These are phyloP conservation scores for Colletotrichum viniferum DNA, from an alignment of 2,329 filamentous ascomycete genomes.

Conservation along the genomic window DNA sequence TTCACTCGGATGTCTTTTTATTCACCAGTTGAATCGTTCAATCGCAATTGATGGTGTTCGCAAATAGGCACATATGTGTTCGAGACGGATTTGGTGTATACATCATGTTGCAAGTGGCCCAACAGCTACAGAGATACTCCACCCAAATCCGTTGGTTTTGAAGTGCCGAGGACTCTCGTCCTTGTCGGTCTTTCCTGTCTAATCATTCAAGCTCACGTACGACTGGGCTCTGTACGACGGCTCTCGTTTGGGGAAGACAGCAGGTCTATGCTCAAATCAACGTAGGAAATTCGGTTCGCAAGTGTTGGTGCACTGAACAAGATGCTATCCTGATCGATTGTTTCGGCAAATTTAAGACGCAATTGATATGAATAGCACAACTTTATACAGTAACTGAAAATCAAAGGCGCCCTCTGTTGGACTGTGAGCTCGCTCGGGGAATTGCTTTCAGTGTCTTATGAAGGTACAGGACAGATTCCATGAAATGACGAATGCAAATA, in stretches of 20 bases:
- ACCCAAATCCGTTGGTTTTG: rapidly evolving
- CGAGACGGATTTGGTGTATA: too few species aligned
- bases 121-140: not conserved
- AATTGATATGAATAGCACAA: rapidly evolving
- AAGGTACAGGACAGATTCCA: not conserved
- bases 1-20: too few species aligned
- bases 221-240: not conserved
- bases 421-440: not conserved
- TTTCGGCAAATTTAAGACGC: rapidly evolving
- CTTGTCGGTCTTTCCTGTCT: not conserved
- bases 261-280: not conserved
- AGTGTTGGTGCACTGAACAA: not conserved
- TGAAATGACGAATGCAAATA: rapidly evolving
- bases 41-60: too few species aligned
- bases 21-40: too few species aligned
- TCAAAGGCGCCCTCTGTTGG: not conserved
- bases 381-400: not conserved
- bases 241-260: not conserved
- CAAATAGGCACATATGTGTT: too few species aligned
- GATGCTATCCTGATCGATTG: rapidly evolving
- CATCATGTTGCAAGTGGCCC: not conserved
- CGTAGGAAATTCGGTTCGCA: rapidly evolving
- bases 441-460: not conserved
- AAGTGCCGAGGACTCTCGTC: not conserved
- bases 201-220: not conserved